Evolutionary conservation across 495 filamentous ascomycete species (phyloP).

Genomic region (Cercophora newfieldiana): DNA sequence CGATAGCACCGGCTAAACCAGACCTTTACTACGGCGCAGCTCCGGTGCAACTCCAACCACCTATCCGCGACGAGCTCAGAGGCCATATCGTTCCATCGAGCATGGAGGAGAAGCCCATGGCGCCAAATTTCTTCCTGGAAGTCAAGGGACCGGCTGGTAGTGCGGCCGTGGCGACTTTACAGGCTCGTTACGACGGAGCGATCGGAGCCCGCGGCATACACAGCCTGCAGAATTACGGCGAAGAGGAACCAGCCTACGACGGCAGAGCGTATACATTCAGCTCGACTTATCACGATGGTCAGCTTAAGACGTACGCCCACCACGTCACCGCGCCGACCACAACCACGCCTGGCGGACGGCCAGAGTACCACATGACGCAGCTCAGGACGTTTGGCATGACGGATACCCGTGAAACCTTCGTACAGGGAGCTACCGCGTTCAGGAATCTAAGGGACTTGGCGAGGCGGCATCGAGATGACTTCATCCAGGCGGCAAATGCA

Average conservation of each 20-base stretch:
- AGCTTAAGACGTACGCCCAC: conserved; percentile 40
- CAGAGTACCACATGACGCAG: conserved; percentile 47
- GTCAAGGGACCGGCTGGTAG: conserved; percentile 40
- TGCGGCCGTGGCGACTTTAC: conserved; percentile 36
- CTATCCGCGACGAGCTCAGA: too few species aligned
- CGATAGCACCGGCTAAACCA: too few species aligned
- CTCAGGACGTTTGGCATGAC: conserved; percentile 17
- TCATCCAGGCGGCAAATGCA: conserved; percentile 26
- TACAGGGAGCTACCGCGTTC: conserved; percentile 19
- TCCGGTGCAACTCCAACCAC: too few species aligned
- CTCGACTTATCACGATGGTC: conserved; percentile 37
- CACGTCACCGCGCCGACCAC: conserved; percentile 35
- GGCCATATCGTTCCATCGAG: too few species aligned
- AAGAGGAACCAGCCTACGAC: conserved; percentile 40
- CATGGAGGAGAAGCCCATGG: too few species aligned
- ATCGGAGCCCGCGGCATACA: conserved; percentile 50
- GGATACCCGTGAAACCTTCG: background rate
- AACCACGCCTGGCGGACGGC: conserved; percentile 23
- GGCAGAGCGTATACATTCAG: conserved; percentile 38
- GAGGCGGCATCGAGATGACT: conserved; percentile 18
- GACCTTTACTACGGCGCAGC: too few species aligned
- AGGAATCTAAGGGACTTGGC: conserved; percentile 25
- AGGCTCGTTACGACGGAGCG: conserved; percentile 47
- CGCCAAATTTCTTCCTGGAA: conserved; percentile 47
- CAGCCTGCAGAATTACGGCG: conserved; percentile 43